phyloP scores from a whole-genome alignment of 768 basidiomycete genomes.

The Mycena filopes region DNA sequence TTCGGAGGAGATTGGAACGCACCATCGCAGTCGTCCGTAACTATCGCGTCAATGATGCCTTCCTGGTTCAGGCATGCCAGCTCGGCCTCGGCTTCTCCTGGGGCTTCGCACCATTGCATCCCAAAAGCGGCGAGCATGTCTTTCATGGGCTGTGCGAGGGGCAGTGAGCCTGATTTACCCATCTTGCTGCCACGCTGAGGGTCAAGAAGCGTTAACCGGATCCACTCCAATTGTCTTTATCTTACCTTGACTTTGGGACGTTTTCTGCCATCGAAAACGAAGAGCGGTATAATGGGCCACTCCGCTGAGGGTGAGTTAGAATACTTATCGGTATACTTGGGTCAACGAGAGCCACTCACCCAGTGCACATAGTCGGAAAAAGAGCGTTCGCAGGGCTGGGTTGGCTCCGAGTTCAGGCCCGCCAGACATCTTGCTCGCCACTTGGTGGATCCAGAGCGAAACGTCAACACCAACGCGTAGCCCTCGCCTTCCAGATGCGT shows the following conservation, averaged over 20 bases:
- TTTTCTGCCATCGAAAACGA: slow-evolving; percentile 79
- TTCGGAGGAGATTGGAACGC: background rate
- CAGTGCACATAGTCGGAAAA: slow-evolving; percentile 70
- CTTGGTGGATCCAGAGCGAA: slow-evolving; percentile 85
- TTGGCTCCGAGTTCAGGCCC: slow-evolving; percentile 79
- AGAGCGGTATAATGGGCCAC: slow-evolving; percentile 70
- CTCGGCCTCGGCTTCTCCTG: slow-evolving; percentile 9
- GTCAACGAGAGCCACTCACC: slow-evolving; percentile 45
- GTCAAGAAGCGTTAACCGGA: slow-evolving; percentile 34
- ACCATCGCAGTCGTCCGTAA: slow-evolving; percentile 17
- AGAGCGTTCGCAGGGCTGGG: slow-evolving; percentile 82
- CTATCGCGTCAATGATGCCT: background rate
- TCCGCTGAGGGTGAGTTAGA: slow-evolving; percentile 24
- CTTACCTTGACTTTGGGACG: slow-evolving; percentile 70
- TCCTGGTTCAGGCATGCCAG: slow-evolving; percentile 4
- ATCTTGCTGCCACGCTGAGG: slow-evolving; percentile 40
- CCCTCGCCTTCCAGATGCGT: slow-evolving; percentile 64
- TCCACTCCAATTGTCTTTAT: background rate
- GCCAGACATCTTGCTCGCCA: slow-evolving; percentile 43
- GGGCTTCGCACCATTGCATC: slow-evolving; percentile 55
- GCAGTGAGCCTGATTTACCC: slow-evolving; percentile 61
- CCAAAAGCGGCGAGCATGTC: slow-evolving; percentile 67
- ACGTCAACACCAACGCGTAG: slow-evolving; percentile 76
- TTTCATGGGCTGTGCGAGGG: slow-evolving; percentile 57
- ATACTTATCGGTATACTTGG: background rate